A percentile compares a stretch with the other conserved stretches of the same genome.
Evolutionary conservation across 2,329 filamentous ascomycete genomes (phyloP).

Genomic region (Colletotrichum filicis): DNA sequence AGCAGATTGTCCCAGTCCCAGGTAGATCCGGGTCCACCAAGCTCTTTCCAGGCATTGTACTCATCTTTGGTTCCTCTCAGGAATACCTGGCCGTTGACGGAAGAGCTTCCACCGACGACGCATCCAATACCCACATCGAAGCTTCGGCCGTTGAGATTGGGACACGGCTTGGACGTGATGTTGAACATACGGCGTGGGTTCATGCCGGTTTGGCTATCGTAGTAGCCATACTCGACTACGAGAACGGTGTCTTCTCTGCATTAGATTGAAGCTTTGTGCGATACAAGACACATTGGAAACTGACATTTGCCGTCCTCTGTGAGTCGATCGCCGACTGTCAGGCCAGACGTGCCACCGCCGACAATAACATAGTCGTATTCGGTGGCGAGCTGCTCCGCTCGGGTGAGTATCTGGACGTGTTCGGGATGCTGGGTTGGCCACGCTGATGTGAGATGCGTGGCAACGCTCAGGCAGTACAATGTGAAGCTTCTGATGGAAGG

Average conservation of each 20-base stretch:
- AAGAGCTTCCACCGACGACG: slow-evolving; percentile 51
- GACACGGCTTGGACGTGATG: slow-evolving; percentile 44
- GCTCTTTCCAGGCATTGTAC: slow-evolving; percentile 55
- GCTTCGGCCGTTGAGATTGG: slow-evolving; percentile 39
- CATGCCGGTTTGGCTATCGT: slow-evolving; percentile 37
- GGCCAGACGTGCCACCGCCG: slow-evolving; percentile 55
- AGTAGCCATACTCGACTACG: slow-evolving; percentile 35
- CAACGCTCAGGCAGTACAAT: background rate
- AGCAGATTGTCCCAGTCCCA: slow-evolving; percentile 51
- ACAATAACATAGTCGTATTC: slow-evolving; percentile 48
- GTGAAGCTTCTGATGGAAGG: slow-evolving; percentile 8
- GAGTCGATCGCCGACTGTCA: slow-evolving; percentile 51
- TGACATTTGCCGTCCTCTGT: slow-evolving; percentile 48
- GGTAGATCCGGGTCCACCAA: slow-evolving; percentile 57
- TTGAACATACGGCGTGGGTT: slow-evolving; percentile 41
- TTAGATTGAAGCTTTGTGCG: slow-evolving; percentile 39
- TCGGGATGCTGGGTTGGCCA: slow-evolving; percentile 28
- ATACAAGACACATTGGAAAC: background rate
- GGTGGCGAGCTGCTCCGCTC: slow-evolving; percentile 21
- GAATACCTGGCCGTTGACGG: slow-evolving; percentile 52
- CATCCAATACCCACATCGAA: slow-evolving; percentile 44
- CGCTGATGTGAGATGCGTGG: slow-evolving; percentile 1
- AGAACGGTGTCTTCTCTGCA: slow-evolving; percentile 34
- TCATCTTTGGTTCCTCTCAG: slow-evolving; percentile 49
- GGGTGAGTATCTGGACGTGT: slow-evolving; percentile 22